phyloP scores from a whole-genome alignment of 176 grass and related monocot species.

The Musa troglodytarum region DNA sequence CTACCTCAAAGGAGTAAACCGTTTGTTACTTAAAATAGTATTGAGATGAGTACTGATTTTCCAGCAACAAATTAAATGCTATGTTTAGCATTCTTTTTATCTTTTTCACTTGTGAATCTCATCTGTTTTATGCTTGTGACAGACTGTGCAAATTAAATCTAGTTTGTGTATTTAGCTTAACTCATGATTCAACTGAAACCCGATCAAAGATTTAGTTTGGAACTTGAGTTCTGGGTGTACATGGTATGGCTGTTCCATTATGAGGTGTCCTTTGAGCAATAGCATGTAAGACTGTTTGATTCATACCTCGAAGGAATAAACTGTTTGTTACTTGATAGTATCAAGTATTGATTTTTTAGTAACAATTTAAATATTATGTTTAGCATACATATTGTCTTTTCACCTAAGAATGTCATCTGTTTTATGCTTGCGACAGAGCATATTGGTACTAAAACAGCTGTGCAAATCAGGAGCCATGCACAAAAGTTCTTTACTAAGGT shows the following conservation, averaged over 20 bases:
- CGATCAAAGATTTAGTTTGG: not conserved
- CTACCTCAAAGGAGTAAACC: not conserved
- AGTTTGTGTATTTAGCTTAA: not conserved
- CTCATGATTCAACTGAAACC: constrained; percentile 4
- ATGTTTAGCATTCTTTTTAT: constrained; percentile 4
- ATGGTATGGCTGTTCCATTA: not conserved
- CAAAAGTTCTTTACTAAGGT: constrained; percentile 99
- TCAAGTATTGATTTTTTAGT: not conserved
- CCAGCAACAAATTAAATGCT: not conserved
- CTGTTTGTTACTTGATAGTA: not conserved
- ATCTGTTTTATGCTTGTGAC: constrained; percentile 15
- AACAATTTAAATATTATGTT: not conserved
- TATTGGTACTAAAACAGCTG: constrained; percentile 95
- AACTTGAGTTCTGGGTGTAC: not conserved
- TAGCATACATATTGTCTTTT: constrained; percentile 10
- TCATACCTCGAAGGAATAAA: not conserved
- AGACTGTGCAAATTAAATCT: constrained; percentile 78
- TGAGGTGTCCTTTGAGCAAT: not conserved
- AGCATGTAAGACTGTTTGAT: not conserved
- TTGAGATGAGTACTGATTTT: not conserved
- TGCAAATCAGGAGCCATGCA: constrained; percentile 98
- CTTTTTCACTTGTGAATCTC: constrained; percentile 14
- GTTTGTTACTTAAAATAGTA: not conserved
- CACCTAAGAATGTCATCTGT: not conserved
- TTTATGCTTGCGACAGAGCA: constrained; percentile 53